A percentile compares a stretch with the other conserved stretches of the same genome.
phyloP scores from a whole-genome alignment of 1,284 basidiomycete species.

The Cutaneotrichosporon cutaneum region DNA sequence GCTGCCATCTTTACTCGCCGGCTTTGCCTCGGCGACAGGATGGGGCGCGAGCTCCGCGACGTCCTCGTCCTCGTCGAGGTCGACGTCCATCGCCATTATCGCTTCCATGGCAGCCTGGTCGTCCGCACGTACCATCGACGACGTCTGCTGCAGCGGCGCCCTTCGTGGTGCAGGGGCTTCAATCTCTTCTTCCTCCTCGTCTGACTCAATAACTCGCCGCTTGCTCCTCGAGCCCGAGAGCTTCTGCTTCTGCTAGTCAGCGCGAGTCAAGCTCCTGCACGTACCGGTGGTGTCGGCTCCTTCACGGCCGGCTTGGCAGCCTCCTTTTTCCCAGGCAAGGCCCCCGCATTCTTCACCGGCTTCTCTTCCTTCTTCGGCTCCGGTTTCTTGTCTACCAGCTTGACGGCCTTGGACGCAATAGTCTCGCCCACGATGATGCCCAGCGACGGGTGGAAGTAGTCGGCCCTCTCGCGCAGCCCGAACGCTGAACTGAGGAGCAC shows the following conservation, averaged over 20 bases:
- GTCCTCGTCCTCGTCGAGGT: constrained; percentile 17
- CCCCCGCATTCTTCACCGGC: neutral
- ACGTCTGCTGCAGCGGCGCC: constrained; percentile 30
- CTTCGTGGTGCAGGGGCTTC: neutral
- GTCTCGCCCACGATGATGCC: constrained; percentile 41
- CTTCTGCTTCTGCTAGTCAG: constrained; percentile 3
- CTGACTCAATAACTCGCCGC: constrained; percentile 37
- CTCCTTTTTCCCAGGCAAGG: neutral
- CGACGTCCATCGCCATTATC: constrained; percentile 46
- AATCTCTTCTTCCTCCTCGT: constrained; percentile 35
- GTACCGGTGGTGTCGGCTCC: neutral
- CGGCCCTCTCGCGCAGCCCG: constrained; percentile 26
- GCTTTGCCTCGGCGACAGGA: neutral
- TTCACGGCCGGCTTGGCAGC: neutral
- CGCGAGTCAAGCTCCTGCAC: no score
- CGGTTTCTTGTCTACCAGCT: neutral
- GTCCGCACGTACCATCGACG: constrained; percentile 38
- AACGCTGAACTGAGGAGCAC: constrained; percentile 35
- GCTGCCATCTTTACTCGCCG: constrained; percentile 4
- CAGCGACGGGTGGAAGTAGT: constrained; percentile 34
- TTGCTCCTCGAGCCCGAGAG: constrained; percentile 22
- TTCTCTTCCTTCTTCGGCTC: neutral
- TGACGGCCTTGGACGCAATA: constrained; percentile 13
- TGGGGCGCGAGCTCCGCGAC: neutral
- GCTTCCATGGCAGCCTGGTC: constrained; percentile 49